Evolutionary conservation across 805 yeast genomes (phyloP).

Genomic region (Sungouiozyma intestinalis): DNA sequence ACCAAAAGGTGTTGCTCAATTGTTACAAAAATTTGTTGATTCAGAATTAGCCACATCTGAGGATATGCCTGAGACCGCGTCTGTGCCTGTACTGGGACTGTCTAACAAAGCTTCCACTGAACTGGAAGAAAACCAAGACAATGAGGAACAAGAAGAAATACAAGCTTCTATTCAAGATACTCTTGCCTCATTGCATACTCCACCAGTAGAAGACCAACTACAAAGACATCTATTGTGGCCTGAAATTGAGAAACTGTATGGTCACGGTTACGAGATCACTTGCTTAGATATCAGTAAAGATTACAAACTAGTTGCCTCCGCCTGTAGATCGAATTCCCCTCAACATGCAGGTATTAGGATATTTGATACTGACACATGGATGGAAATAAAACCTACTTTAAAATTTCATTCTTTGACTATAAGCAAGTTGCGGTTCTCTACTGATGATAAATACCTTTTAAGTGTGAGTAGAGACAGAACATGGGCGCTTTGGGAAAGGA

Average conservation of each 20-base stretch:
- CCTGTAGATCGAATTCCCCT: constrained; percentile 80
- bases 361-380: constrained; percentile 53
- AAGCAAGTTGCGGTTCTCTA: constrained; percentile 70
- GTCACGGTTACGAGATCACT: constrained; percentile 93
- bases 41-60: constrained; percentile 26
- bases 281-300: constrained; percentile 64
- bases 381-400: constrained; percentile 46
- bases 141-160: constrained; percentile 28
- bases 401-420: constrained; percentile 75
- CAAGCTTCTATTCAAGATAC: constrained; percentile 37
- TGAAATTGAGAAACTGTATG: constrained; percentile 86
- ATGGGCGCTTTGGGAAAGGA: constrained; percentile 61
- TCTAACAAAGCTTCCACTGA: constrained; percentile 76
- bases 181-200: constrained; percentile 37
- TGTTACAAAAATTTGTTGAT: constrained; percentile 47
- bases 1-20: constrained; percentile 64
- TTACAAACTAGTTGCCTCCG: constrained; percentile 61
- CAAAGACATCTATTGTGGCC: constrained; percentile 94
- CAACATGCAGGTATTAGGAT: constrained; percentile 80
- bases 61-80: constrained; percentile 68
- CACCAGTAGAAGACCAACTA: constrained; percentile 84
- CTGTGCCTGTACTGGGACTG: constrained; percentile 85
- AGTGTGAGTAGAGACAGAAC: constrained; percentile 87
- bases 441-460: constrained; percentile 50
- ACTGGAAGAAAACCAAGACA: constrained; percentile 36